phyloP scores from a whole-genome alignment of 2,329 filamentous ascomycete species.

The Apiospora kogelbergensis region DNA sequence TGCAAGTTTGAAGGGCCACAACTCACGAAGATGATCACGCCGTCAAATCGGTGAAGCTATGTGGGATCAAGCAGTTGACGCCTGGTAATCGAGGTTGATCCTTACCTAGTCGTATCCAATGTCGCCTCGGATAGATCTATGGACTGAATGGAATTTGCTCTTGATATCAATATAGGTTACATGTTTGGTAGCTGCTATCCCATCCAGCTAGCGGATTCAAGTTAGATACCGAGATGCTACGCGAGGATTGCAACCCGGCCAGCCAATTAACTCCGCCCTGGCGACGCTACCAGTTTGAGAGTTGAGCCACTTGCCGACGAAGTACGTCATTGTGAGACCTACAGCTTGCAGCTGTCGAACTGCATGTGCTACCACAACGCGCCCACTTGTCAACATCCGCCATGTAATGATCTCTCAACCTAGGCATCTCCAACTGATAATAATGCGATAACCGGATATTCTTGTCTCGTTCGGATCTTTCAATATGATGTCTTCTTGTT shows the following conservation, averaged over 20 bases:
- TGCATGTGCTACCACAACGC: background rate
- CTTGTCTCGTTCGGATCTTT: background rate
- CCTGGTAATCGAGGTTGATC: no score
- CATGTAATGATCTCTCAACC: background rate
- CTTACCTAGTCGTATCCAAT: background rate
- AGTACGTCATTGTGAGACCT: constrained; percentile 1
- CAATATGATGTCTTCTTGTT: constrained; percentile 59
- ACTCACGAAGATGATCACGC: no score
- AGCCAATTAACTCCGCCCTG: background rate
- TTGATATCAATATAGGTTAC: background rate
- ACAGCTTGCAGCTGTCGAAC: background rate
- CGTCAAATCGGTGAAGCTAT: background rate
- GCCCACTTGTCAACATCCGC: background rate
- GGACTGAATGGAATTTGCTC: background rate
- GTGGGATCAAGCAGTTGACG: background rate
- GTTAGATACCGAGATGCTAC: background rate
- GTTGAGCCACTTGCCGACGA: background rate
- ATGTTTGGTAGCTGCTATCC: background rate
- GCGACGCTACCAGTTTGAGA: background rate
- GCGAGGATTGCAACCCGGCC: background rate
- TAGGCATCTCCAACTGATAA: no score
- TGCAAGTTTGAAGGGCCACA: no score
- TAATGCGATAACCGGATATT: background rate
- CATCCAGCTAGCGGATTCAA: background rate
- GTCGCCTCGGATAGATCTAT: background rate